Base-by-base conservation (phyloP, 2,329 filamentous ascomycete genomes). In the Neurospora sp. region DNA sequence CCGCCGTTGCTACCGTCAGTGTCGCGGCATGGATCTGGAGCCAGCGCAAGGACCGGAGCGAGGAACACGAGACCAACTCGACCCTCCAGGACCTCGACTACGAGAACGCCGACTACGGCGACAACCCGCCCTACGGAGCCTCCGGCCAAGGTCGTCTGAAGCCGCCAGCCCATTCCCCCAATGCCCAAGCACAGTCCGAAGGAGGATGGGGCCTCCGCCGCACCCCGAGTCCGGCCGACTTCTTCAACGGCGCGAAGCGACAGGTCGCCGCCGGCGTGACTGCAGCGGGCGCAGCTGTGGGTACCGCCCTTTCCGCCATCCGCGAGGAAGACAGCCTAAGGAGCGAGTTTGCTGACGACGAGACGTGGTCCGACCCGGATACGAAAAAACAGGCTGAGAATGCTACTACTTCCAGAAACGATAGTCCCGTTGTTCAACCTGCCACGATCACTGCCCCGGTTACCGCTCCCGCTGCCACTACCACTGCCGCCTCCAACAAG, bases 1-100 rank as follows among this genome's bases (percentile, higher is more conserved):
- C 97, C 71, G 94, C 93, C 66, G 89, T 96, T 75, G 95, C 95
- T 72, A 93, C 94, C 28, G 90, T 92, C 69, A 93, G 94, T 40
- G 82, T 97, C 67, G 94, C 90, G 68, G 93, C 93, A 70, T 98
- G 95, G 95, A 89, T 94, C 72, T 97, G 93, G 93, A 96, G 91
- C 79, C 93, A 97, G 82, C 90, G 93, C 76, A 88, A 86, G 77
- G 90, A 92, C 74, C 66, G 15, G 36, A 23, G 11, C 36, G 74
- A 73, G 15, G 72, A 75, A 23, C 69, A 87, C 90, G 85, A 89
- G 72, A 84, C 85, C 68, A 82, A 83, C 69, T 82, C 83, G 75
- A 83, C 84, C 69, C 83, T 84, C 72, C 79, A 84, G 72, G 82
- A 83, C 67, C 74, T 84, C 71, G 84, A 87, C 75, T 86, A 87